Evolutionary conservation across 2,329 filamentous ascomycete genomes (phyloP).

Genomic region (Aulographum hederae): DNA sequence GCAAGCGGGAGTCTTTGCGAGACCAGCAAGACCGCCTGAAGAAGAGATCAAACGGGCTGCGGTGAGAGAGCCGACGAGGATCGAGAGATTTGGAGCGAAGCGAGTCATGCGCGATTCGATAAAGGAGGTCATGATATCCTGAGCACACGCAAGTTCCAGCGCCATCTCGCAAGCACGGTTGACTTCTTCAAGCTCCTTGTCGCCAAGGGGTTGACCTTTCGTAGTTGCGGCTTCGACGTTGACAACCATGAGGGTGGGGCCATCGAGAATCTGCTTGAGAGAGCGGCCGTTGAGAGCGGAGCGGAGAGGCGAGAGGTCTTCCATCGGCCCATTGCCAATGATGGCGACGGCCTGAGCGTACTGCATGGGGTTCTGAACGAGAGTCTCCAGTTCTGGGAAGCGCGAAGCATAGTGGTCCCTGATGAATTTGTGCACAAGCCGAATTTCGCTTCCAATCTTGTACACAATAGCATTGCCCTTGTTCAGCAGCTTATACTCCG

Average conservation of each 20-base stretch:
- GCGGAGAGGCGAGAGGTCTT: constrained; percentile 63
- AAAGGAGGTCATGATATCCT: constrained; percentile 74
- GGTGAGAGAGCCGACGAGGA: constrained; percentile 76
- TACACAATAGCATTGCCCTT: constrained; percentile 82
- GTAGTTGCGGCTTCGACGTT: constrained; percentile 87
- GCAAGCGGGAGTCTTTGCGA: constrained; percentile 84
- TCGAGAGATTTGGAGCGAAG: constrained; percentile 86
- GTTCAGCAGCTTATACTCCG: constrained; percentile 75
- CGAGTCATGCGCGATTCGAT: constrained; percentile 94
- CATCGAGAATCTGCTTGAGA: constrained; percentile 67
- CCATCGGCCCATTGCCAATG: constrained; percentile 78
- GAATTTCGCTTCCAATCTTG: constrained; percentile 82
- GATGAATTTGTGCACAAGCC: constrained; percentile 87
- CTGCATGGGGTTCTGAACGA: constrained; percentile 82
- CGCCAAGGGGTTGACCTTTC: constrained; percentile 57
- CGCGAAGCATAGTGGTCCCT: constrained; percentile 87
- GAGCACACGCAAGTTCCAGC: constrained; percentile 71
- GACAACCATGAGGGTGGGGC: constrained; percentile 85
- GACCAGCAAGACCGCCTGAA: constrained; percentile 68
- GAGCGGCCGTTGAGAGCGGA: constrained; percentile 62
- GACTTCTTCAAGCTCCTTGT: constrained; percentile 57
- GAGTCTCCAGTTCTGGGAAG: constrained; percentile 80
- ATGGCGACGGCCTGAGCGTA: constrained; percentile 93
- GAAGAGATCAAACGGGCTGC: constrained; percentile 94
- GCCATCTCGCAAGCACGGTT: constrained; percentile 71